These are phyloP conservation scores for Penicillium sp. DNA, from an alignment of 2,329 filamentous ascomycete genomes.

Conservation along the genomic window DNA sequence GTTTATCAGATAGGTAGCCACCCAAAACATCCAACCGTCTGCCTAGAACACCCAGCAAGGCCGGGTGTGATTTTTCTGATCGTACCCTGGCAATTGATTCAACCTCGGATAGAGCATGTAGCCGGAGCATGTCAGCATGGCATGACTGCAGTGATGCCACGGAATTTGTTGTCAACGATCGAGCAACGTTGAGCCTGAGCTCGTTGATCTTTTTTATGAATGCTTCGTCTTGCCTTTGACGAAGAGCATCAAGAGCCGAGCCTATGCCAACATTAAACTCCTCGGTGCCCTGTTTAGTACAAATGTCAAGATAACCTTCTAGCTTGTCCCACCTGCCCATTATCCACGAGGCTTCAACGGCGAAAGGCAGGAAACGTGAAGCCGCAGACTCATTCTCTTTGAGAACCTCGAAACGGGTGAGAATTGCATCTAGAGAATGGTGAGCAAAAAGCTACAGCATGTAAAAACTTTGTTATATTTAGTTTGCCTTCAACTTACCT, in stretches of 20 bases:
- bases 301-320: slow-evolving; percentile 60
- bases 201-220: slow-evolving; percentile 61
- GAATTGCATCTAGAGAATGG: slow-evolving; percentile 64
- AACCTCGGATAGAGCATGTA: slow-evolving; percentile 85
- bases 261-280: slow-evolving; percentile 86
- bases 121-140: slow-evolving; percentile 78
- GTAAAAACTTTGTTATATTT: neutral
- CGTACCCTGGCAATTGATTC: slow-evolving; percentile 66
- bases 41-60: slow-evolving; percentile 58
- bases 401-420: slow-evolving; percentile 84
- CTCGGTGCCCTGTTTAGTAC: slow-evolving; percentile 41
- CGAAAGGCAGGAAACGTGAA: slow-evolving; percentile 73
- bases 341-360: slow-evolving; percentile 88
- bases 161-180: slow-evolving; percentile 70
- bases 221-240: slow-evolving; percentile 49
- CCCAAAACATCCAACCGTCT: slow-evolving; percentile 85
- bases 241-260: slow-evolving; percentile 62
- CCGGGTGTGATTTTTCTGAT: slow-evolving; percentile 27
- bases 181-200: slow-evolving; percentile 69
- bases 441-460: neutral
- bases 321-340: slow-evolving; percentile 78
- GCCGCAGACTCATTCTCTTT: slow-evolving; percentile 51
- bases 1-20: slow-evolving; percentile 87
- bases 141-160: slow-evolving; percentile 80
- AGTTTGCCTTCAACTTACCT: slow-evolving; percentile 51